phyloP scores from a whole-genome alignment of 1,284 basidiomycete genomes.

The Cystobasidiaceae sp. region DNA sequence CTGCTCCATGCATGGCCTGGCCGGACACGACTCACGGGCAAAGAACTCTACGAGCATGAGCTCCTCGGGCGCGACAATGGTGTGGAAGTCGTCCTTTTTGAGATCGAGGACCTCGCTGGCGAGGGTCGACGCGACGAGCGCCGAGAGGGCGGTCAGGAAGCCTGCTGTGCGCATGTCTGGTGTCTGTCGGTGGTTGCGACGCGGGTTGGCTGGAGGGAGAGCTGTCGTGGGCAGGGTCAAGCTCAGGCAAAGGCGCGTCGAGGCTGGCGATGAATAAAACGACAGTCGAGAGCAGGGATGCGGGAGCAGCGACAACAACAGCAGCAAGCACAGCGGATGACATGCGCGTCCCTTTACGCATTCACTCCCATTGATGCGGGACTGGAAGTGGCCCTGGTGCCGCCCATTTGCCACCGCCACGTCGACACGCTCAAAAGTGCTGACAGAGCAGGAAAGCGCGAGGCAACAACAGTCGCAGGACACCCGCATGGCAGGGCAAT shows the following conservation, averaged over 20 bases:
- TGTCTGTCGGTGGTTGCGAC: neutral
- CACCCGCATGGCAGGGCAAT: no score
- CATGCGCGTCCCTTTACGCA: no score
- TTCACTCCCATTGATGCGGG: no score
- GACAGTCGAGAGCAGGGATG: neutral
- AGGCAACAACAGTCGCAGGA: no score
- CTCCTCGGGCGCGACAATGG: conserved; percentile 62
- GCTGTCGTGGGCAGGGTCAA: neutral
- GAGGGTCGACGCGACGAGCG: conserved; percentile 19
- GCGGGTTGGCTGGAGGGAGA: neutral
- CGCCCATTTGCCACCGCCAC: no score
- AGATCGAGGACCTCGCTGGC: conserved; percentile 39
- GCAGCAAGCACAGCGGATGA: neutral
- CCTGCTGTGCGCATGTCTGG: conserved; percentile 1
- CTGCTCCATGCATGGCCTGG: neutral
- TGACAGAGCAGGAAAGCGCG: no score
- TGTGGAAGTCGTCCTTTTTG: conserved; percentile 57
- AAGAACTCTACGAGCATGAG: conserved; percentile 94
- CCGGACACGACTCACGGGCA: conserved; percentile 69
- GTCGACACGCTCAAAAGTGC: no score
- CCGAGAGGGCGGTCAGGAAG: conserved; percentile 3
- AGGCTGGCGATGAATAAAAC: no score
- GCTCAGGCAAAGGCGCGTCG: neutral
- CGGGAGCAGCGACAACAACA: neutral
- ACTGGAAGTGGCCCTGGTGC: no score